phyloP scores from a whole-genome alignment of 805 yeast genomes.

The Clavispora carvajalis region DNA sequence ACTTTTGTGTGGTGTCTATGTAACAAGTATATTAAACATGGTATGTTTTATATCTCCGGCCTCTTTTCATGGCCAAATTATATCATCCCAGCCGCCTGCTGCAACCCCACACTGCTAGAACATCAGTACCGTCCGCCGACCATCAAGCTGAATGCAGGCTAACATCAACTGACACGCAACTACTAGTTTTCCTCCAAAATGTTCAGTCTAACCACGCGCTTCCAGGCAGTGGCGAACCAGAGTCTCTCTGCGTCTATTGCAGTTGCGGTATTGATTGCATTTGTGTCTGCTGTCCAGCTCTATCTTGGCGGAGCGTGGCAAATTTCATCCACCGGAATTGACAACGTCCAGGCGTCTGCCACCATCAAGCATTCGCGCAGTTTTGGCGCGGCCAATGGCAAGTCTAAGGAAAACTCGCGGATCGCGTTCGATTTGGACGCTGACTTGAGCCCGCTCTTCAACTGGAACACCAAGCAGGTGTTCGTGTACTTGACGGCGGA shows the following conservation, averaged over 20 bases:
- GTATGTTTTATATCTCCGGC: no score
- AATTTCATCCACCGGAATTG: slow-evolving; percentile 31
- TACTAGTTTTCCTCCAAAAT: slow-evolving; percentile 10
- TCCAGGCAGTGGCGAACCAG: slow-evolving; percentile 49
- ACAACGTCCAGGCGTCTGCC: slow-evolving; percentile 34
- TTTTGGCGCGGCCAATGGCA: slow-evolving; percentile 62
- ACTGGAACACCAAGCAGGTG: slow-evolving; percentile 97
- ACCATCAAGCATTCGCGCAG: slow-evolving; percentile 50
- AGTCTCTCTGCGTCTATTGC: slow-evolving; percentile 48
- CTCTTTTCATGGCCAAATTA: no score
- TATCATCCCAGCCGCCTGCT: no score
- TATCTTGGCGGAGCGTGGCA: slow-evolving; percentile 40
- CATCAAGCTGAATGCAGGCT: not conserved
- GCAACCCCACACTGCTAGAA: no score
- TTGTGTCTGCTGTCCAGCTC: slow-evolving; percentile 47
- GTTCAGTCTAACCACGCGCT: slow-evolving; percentile 31
- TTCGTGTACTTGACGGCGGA: slow-evolving; percentile 87
- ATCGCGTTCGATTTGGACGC: slow-evolving; percentile 66
- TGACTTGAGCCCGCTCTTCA: slow-evolving; percentile 77
- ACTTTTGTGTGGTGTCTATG: no score
- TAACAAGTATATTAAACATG: no score
- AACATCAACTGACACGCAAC: slow-evolving; percentile 1
- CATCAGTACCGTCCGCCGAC: no score
- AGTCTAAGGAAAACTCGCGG: slow-evolving; percentile 71
- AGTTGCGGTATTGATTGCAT: slow-evolving; percentile 43